A percentile compares a stretch with the other conserved stretches of the same genome.
These are phyloP conservation scores for Acacia concinna DNA, from an alignment of 331 rosid species.

Conservation along the genomic window DNA sequence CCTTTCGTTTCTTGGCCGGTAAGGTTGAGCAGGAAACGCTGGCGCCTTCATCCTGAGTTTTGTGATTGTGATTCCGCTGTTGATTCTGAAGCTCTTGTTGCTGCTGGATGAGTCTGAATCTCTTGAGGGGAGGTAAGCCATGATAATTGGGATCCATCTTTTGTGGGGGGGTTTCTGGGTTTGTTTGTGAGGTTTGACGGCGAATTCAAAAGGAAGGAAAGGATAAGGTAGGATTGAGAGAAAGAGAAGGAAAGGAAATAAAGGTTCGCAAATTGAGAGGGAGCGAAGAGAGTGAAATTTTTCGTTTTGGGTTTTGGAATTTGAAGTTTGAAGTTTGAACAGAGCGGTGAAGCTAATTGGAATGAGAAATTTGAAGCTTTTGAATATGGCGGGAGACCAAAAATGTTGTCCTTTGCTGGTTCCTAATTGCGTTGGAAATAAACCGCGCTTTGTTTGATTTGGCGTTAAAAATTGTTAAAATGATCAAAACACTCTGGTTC, in stretches of 20 bases:
- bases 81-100: constrained; percentile 27
- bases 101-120: constrained; percentile 57
- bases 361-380: neutral
- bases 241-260: neutral
- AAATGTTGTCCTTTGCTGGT: no score
- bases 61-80: neutral
- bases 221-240: neutral
- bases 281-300: neutral
- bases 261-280: neutral
- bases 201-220: neutral
- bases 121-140: constrained; percentile 72
- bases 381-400: constrained; percentile 3
- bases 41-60: neutral
- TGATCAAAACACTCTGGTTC: neutral
- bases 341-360: neutral
- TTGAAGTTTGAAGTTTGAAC: constrained; percentile 36
- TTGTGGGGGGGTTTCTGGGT: neutral
- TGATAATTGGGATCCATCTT: constrained; percentile 50
- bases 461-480: neutral
- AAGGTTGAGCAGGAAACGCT: constrained; percentile 24
- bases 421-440: neutral
- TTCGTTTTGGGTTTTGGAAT: neutral
- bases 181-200: neutral
- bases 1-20: constrained; percentile 77
- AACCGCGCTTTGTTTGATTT: neutral